Evolutionary conservation across 495 filamentous ascomycete species (phyloP).

Genomic region (Xylaria castorea): DNA sequence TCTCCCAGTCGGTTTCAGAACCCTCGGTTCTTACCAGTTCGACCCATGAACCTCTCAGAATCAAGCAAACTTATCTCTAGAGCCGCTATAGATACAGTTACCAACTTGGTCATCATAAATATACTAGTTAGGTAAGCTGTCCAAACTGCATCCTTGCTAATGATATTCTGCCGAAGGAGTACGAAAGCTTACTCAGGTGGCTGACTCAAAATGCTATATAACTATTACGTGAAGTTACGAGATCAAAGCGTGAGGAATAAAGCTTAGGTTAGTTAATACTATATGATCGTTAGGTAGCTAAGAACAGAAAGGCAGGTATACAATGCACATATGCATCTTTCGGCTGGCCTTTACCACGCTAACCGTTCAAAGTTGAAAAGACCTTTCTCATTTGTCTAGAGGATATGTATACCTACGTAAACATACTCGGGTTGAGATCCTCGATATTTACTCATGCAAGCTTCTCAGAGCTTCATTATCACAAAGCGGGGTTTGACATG

Average conservation of each 20-base stretch:
- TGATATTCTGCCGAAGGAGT: no score
- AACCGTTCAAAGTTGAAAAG: background rate
- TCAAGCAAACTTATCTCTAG: no score
- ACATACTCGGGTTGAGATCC: background rate
- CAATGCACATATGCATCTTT: background rate
- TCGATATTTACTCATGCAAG: background rate
- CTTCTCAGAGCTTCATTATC: background rate
- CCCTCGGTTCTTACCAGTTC: no score
- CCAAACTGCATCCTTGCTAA: background rate
- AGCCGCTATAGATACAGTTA: no score
- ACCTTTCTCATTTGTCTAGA: background rate
- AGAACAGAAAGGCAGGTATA: background rate
- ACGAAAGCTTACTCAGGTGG: background rate
- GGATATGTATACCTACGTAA: background rate
- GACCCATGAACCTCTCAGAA: no score
- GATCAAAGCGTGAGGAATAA: background rate
- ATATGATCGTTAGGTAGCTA: background rate
- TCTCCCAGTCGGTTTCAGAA: no score
- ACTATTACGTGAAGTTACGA: background rate
- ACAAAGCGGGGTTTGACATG: background rate
- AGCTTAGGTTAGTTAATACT: background rate
- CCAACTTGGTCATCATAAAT: background rate
- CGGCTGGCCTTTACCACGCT: background rate
- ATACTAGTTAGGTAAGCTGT: background rate
- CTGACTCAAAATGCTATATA: background rate